A percentile compares a stretch with the other conserved stretches of the same genome.
Conservation (phyloP, 1,284 basidiomycete genomes). For the Cutaneotrichosporon sp. region DNA sequence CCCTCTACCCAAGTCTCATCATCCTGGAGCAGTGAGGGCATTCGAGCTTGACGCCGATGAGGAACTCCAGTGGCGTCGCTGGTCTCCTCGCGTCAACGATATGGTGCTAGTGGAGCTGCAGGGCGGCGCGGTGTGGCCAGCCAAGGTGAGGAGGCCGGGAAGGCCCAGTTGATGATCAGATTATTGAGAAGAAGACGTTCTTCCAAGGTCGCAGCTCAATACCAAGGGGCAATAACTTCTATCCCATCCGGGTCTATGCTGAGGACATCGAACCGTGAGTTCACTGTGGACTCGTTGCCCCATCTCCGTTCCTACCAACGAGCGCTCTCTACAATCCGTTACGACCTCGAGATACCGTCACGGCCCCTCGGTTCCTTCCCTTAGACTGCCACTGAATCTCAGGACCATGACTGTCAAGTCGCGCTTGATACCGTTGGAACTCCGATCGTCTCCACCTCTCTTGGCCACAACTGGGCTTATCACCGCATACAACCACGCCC, state of each 20-base stretch:
- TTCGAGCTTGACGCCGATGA: constrained; percentile 37
- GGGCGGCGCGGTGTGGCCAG: constrained; percentile 38
- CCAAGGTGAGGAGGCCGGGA: constrained; percentile 33
- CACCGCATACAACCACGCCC: constrained; percentile 46
- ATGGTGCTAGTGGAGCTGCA: constrained; percentile 42
- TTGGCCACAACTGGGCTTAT: constrained; percentile 37
- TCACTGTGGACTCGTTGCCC: neutral
- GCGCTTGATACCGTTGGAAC: constrained; percentile 38
- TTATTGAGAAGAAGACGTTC: constrained; percentile 46
- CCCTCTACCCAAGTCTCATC: constrained; percentile 28
- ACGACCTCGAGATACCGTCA: neutral
- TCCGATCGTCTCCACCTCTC: constrained; percentile 42
- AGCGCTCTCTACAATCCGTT: neutral
- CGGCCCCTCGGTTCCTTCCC: neutral
- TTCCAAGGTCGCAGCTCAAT: constrained; percentile 43
- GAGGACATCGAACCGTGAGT: constrained; percentile 41
- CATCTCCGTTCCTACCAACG: neutral
- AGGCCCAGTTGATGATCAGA: constrained; percentile 24
- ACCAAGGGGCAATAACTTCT: constrained; percentile 48
- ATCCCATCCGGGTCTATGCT: constrained; percentile 43
- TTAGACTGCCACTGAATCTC: neutral
- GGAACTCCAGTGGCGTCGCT: constrained; percentile 40
- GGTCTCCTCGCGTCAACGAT: constrained; percentile 42
- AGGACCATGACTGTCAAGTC: constrained; percentile 47
- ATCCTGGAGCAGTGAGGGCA: constrained; percentile 36